Percentiles rank a stretch among this genome's conserved stretches.
Evolutionary conservation across 2,329 filamentous ascomycete genomes (phyloP).

Genomic region (Sphaerulina musiva): DNA sequence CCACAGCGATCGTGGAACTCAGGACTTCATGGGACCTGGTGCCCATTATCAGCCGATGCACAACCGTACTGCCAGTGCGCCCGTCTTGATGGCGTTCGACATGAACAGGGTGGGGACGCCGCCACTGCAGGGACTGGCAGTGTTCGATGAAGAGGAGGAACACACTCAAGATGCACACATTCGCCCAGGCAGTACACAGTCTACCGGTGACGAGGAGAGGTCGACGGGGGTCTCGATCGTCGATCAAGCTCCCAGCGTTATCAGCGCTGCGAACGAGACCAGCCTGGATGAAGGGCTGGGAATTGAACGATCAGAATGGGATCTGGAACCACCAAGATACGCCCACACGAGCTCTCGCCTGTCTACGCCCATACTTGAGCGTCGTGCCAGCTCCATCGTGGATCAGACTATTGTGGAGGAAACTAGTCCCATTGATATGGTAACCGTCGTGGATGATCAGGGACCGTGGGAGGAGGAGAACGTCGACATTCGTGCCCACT

Average conservation of each 20-base stretch:
- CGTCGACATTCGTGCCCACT: constrained; percentile 42
- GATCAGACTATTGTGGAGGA: constrained; percentile 35
- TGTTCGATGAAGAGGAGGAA: constrained; percentile 62
- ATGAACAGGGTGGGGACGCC: constrained; percentile 25
- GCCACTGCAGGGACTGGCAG: constrained; percentile 63
- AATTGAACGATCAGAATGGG: constrained; percentile 21
- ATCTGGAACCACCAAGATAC: constrained; percentile 21
- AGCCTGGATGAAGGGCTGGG: constrained; percentile 22
- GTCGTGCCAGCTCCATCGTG: constrained; percentile 29
- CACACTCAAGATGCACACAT: constrained; percentile 1
- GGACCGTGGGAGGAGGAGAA: constrained; percentile 26
- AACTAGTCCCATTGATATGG: constrained; percentile 35
- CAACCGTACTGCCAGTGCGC: constrained; percentile 71
- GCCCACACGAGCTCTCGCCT: constrained; percentile 17
- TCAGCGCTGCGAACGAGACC: background rate
- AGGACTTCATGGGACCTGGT: constrained; percentile 60
- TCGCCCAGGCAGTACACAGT: constrained; percentile 12
- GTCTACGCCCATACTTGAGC: constrained; percentile 25
- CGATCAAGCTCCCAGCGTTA: constrained; percentile 23
- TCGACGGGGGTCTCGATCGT: constrained; percentile 29
- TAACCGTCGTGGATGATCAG: constrained; percentile 41
- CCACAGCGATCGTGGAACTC: constrained; percentile 69
- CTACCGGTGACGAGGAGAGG: constrained; percentile 16
- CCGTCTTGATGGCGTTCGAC: constrained; percentile 71
- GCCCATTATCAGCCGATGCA: constrained; percentile 59